Evolutionary conservation across 2,329 filamentous ascomycete species (phyloP).

Genomic region (Corynespora cassiicola): DNA sequence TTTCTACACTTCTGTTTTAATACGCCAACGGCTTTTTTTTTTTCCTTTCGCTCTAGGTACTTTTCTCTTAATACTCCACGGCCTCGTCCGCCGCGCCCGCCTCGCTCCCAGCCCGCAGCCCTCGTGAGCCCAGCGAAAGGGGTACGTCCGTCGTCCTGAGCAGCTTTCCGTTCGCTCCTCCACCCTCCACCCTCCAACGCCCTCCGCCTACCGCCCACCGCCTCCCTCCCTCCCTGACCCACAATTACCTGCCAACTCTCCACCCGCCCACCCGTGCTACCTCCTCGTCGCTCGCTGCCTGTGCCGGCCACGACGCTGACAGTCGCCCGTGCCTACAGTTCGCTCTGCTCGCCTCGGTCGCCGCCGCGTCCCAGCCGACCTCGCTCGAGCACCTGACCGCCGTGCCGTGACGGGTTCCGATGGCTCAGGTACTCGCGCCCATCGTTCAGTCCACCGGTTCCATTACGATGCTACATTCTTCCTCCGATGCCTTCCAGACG

Average conservation of each 20-base stretch:
- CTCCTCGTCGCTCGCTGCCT: slow-evolving; percentile 13
- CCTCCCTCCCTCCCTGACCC: slow-evolving; percentile 22
- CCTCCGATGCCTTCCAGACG: slow-evolving; percentile 55
- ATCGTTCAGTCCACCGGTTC: slow-evolving; percentile 54
- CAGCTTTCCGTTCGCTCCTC: background rate
- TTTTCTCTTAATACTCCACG: slow-evolving; percentile 28
- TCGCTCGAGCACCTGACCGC: slow-evolving; percentile 25
- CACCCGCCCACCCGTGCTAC: slow-evolving; percentile 7
- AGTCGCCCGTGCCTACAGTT: slow-evolving; percentile 17
- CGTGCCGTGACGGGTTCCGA: slow-evolving; percentile 35
- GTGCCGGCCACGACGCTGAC: slow-evolving; percentile 22
- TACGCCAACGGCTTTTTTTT: slow-evolving; percentile 33
- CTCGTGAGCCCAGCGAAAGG: slow-evolving; percentile 26
- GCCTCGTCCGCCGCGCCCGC: slow-evolving; percentile 12
- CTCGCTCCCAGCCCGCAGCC: too few relatives aligned
- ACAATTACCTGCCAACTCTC: slow-evolving; percentile 22
- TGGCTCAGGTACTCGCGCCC: slow-evolving; percentile 56
- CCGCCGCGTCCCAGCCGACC: slow-evolving; percentile 21
- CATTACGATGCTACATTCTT: slow-evolving; percentile 59
- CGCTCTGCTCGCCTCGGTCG: slow-evolving; percentile 19
- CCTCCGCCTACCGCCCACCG: too few relatives aligned
- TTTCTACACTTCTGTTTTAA: slow-evolving; percentile 47
- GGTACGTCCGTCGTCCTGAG: slow-evolving; percentile 35
- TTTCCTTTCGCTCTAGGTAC: slow-evolving; percentile 34
- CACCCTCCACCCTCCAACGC: slow-evolving; percentile 14